phyloP scores from a whole-genome alignment of 352 stramenopile species.

The Blastocystis hominis region DNA sequence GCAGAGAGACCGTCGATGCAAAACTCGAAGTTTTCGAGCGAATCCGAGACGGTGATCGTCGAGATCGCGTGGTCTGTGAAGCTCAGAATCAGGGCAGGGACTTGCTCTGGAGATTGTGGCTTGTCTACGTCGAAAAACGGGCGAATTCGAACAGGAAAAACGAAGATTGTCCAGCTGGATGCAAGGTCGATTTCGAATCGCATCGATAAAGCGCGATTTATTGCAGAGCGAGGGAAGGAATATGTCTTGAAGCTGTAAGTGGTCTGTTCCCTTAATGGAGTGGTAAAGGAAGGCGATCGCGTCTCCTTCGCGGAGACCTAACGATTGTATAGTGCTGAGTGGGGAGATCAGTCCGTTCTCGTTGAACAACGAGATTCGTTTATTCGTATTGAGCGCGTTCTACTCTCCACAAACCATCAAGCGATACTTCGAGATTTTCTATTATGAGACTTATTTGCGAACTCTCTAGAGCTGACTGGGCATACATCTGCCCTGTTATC shows the following conservation, averaged over 20 bases:
- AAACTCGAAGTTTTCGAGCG: background rate
- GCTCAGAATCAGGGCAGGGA: background rate
- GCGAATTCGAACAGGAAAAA: background rate
- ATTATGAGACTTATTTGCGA: conserved; percentile 12
- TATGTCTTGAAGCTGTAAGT: background rate
- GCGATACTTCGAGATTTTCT: conserved; percentile 1
- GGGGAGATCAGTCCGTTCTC: conserved; percentile 14
- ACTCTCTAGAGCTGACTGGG: background rate
- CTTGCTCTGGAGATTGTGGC: background rate
- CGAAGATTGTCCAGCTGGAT: background rate
- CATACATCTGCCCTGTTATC: background rate
- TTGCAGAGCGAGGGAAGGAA: background rate
- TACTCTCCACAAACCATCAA: background rate
- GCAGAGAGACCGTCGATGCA: background rate
- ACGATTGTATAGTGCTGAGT: background rate
- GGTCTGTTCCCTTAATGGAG: background rate
- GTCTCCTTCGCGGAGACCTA: background rate
- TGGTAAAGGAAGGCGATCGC: background rate
- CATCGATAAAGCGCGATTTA: background rate
- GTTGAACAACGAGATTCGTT: conserved; percentile 16
- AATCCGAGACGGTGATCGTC: background rate
- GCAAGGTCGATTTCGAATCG: background rate
- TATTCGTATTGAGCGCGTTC: background rate
- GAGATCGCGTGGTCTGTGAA: background rate
- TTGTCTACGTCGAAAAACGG: background rate